These are phyloP conservation scores for Cinnamomum chago DNA, from an alignment of 164 flowering plant species.

Conservation along the genomic window DNA sequence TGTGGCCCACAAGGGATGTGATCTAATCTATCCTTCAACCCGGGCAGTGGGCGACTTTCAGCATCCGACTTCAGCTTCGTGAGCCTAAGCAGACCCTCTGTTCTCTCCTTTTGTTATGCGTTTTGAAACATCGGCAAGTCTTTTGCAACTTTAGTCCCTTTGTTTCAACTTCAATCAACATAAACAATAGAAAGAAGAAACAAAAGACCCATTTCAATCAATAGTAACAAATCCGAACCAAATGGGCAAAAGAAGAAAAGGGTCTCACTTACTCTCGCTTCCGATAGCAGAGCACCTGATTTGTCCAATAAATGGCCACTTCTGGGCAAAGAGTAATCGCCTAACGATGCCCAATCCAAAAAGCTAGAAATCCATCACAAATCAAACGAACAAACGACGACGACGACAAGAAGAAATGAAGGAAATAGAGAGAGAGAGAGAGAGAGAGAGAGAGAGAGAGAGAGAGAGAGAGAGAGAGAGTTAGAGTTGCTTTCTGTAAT, in stretches of 20 bases:
- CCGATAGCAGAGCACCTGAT: conserved; percentile 81
- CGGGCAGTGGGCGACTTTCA: too few species aligned
- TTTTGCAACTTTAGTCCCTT: conserved; percentile 51
- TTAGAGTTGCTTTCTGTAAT: background rate
- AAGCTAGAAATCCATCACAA: background rate
- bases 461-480: too few species aligned
- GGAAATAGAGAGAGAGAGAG: background rate
- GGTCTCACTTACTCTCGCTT: conserved; percentile 54
- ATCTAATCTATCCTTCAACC: too few species aligned
- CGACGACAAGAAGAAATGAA: background rate
- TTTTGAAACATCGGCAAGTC: conserved; percentile 21
- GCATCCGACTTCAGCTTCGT: too few species aligned
- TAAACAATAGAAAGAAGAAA: background rate
- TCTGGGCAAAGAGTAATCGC: conserved; percentile 87
- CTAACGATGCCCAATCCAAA: conserved; percentile 24
- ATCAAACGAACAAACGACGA: background rate
- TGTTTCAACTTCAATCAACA: conserved; percentile 30
- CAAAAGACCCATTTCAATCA: background rate
- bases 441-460: too few species aligned
- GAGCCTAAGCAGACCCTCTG: too few species aligned
- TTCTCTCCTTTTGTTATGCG: too few species aligned
- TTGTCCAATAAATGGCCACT: conserved; percentile 79
- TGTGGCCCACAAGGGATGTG: too few species aligned
- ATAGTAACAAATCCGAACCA: background rate
- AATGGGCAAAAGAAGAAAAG: background rate